Base-by-base conservation (phyloP, 2,329 filamentous ascomycete genomes). In the Paraphaeosphaeria sporulosa region DNA sequence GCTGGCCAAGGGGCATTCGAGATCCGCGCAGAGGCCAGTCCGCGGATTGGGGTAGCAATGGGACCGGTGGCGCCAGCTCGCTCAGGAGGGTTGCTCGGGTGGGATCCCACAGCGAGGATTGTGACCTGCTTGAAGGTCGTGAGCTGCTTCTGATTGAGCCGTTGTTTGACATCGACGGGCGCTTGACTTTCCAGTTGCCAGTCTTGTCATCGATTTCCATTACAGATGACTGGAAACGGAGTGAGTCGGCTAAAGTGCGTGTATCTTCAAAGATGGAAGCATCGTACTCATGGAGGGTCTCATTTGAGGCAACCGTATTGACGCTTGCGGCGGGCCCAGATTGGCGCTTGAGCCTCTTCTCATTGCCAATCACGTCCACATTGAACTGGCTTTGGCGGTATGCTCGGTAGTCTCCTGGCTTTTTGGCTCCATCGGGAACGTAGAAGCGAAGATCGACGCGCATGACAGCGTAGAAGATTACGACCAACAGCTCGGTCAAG, bases 391-490 rank as follows among this genome's bases (percentile, higher is more conserved):
- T 71, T 30, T 64, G 63, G 21, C 61, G 63, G 19, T 49, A 54
- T 32, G 42, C 54, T 15, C 64, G 60, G 58, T 76, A 76, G 32
- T 71, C 72, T 23, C 75, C 75, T 19, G 69, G 65, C 1, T 80
- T 83, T 44, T 83, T 84, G 71, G 87, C 87, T 50, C 90, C 89
- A 71, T 95, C 81, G 0, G 91, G 91, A 32, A 96, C 80, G 71
- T 90, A 85, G 81, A 96, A 96, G 42, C 91, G 86, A 60, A 85
- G 83, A 73, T 96, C 93, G 62, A 96, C 88, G 40, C 93, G 85
- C 12, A 83, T 78, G 15, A 90, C 66, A 0, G 89, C 84, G 77
- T 91, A 94, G 12, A 89, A 79, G 53, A 83, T 84, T 12, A 94
- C 83, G 46, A 93, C 87, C 15, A 90, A 71, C 51, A 94, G 79